phyloP scores from a whole-genome alignment of 2,329 filamentous ascomycete species.

The Byssothecium circinans region DNA sequence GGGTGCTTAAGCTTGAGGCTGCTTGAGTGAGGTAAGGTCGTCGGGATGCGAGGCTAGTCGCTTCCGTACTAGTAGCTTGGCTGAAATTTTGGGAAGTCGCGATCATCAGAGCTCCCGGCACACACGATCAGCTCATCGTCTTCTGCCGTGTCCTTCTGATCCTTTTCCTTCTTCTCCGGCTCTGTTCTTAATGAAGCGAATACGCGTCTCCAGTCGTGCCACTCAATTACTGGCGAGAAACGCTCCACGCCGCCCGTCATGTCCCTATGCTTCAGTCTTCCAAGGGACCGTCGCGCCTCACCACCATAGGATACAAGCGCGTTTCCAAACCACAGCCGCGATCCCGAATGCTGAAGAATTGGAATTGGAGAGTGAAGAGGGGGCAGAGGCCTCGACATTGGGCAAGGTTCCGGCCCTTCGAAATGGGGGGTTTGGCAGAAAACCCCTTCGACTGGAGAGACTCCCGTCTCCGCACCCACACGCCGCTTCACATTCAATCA shows the following conservation, averaged over 20 bases:
- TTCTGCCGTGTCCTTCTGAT: constrained; percentile 7
- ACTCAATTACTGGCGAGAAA: constrained; percentile 58
- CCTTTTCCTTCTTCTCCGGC: constrained; percentile 13
- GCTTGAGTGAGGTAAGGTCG: constrained; percentile 5
- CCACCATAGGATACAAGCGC: constrained; percentile 34
- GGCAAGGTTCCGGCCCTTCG: background rate
- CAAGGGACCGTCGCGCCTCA: constrained; percentile 28
- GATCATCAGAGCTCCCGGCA: constrained; percentile 26
- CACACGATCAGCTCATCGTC: constrained; percentile 22
- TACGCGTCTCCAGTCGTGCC: constrained; percentile 63
- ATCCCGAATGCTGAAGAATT: constrained; percentile 11
- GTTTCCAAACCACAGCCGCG: constrained; percentile 24
- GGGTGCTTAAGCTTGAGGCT: constrained; percentile 24
- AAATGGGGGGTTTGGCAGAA: constrained; percentile 3
- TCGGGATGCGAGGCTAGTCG: background rate
- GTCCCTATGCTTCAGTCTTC: constrained; percentile 31
- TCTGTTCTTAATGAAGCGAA: constrained; percentile 58
- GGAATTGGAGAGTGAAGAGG: constrained; percentile 17
- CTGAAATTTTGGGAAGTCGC: constrained; percentile 41
- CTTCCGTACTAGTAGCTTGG: constrained; percentile 19
- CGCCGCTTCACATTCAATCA: constrained; percentile 72
- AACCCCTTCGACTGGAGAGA: constrained; percentile 33
- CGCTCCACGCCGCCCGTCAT: constrained; percentile 48
- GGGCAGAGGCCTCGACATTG: constrained; percentile 2
- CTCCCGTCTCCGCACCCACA: constrained; percentile 73